Evolutionary conservation across 108 stramenopile genomes (phyloP).

Genomic region (Nannochloropsis oceanica): DNA sequence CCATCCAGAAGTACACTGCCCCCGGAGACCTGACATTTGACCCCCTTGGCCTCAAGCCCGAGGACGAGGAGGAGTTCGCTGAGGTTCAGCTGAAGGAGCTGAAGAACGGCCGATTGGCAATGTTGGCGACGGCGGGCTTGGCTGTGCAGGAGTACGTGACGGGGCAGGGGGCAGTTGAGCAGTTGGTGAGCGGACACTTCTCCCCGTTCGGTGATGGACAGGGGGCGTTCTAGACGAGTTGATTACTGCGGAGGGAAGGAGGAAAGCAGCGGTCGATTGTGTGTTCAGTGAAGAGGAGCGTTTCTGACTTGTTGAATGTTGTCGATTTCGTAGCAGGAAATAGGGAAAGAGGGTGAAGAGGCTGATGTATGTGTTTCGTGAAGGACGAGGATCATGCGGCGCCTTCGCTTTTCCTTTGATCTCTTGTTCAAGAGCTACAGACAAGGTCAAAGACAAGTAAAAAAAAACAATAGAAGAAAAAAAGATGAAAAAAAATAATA

Average conservation of each 20-base stretch:
- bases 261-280: not conserved
- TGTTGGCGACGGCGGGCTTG: conserved; percentile 11
- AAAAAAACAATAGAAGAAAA: no score
- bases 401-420: no score
- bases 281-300: not conserved
- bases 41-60: not conserved
- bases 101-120: conserved; percentile 35
- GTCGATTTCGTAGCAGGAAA: no score
- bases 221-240: conserved; percentile 12
- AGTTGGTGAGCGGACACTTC: conserved; percentile 27
- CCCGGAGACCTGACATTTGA: not conserved
- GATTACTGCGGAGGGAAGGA: not conserved
- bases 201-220: conserved; percentile 32
- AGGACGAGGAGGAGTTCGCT: conserved; percentile 26
- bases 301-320: no score
- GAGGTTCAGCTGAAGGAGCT: conserved; percentile 37
- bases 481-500: no score
- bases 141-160: conserved; percentile 18
- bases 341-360: no score
- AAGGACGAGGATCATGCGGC: no score
- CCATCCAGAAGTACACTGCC: not conserved
- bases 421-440: no score
- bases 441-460: no score
- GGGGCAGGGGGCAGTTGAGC: conserved; percentile 24
- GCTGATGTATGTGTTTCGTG: no score